Evolutionary conservation across 176 grass and related monocot species (phyloP).

Genomic region (Hordeum marinum): DNA sequence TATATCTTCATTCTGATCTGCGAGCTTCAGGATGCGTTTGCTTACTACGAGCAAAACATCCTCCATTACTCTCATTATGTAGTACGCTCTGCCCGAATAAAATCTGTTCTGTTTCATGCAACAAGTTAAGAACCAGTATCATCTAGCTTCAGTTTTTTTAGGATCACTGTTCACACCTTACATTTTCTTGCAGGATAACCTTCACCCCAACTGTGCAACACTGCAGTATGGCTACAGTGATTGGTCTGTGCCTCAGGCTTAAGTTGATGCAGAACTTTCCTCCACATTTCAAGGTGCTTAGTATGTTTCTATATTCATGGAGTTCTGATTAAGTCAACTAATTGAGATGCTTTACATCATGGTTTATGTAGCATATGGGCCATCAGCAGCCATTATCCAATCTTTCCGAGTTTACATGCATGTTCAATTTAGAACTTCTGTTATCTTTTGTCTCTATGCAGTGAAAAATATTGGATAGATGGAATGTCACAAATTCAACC

Average conservation of each 20-base stretch:
- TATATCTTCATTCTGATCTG: slow-evolving; percentile 1
- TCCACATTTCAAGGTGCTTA: slow-evolving; percentile 84
- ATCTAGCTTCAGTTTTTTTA: neutral
- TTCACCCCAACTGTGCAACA: slow-evolving; percentile 99
- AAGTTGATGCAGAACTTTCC: slow-evolving; percentile 91
- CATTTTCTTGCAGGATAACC: slow-evolving; percentile 72
- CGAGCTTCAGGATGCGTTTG: neutral
- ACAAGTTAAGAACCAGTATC: neutral
- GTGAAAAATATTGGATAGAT: neutral
- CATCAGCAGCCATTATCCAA: neutral
- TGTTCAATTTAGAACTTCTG: neutral
- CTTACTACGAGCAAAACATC: neutral
- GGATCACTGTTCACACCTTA: slow-evolving; percentile 1
- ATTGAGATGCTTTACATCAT: neutral
- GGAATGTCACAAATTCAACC: neutral
- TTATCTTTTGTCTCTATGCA: neutral
- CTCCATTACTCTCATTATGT: neutral
- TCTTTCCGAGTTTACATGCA: neutral
- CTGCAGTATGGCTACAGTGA: slow-evolving; percentile 96
- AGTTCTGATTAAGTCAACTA: neutral
- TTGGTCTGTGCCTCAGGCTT: slow-evolving; percentile 86
- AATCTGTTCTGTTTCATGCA: neutral
- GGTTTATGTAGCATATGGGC: neutral
- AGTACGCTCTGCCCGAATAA: neutral
- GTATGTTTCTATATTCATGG: neutral